These are phyloP conservation scores for Yamadazyma takamatsuzukensis DNA, from an alignment of 805 yeast genomes.

Conservation along the genomic window DNA sequence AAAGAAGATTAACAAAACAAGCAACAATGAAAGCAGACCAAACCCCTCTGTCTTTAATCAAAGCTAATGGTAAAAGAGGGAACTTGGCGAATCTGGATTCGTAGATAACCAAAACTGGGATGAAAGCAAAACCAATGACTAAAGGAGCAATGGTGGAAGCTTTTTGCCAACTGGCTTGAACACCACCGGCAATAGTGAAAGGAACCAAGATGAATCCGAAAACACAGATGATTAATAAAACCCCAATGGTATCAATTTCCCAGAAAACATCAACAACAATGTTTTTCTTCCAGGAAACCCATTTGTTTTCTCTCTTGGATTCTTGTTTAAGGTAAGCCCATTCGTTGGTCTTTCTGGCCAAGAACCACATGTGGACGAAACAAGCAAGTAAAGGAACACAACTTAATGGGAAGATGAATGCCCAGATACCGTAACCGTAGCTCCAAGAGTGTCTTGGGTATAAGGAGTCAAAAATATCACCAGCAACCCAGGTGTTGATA, in stretches of 20 bases:
- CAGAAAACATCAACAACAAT: constrained; percentile 44
- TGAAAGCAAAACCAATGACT: constrained; percentile 58
- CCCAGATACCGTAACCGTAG: constrained; percentile 72
- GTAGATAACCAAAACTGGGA: constrained; percentile 61
- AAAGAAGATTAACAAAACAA: constrained; percentile 55
- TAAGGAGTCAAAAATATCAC: constrained; percentile 46
- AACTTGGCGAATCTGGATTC: constrained; percentile 52
- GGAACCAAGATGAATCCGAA: constrained; percentile 70
- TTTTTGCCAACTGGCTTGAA: constrained; percentile 48
- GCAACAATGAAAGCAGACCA: constrained; percentile 67
- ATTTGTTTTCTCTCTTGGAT: constrained; percentile 19
- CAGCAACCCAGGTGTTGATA: constrained; percentile 76
- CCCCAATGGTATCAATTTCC: constrained; percentile 65
- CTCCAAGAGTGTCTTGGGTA: constrained; percentile 58
- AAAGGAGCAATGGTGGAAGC: constrained; percentile 66
- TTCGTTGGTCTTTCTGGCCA: constrained; percentile 52
- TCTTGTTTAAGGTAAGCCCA: constrained; percentile 41
- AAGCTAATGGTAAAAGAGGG: constrained; percentile 61
- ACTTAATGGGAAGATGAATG: constrained; percentile 65
- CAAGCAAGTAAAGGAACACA: constrained; percentile 57
- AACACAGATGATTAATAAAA: constrained; percentile 49
- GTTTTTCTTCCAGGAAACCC: constrained; percentile 29
- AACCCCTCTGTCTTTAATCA: constrained; percentile 66
- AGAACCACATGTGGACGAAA: constrained; percentile 51
- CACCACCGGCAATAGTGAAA: constrained; percentile 73